Percentiles rank a stretch among this genome's conserved stretches.
These are phyloP conservation scores for Vitis riparia DNA, from an alignment of 164 flowering plant species.

Conservation along the genomic window DNA sequence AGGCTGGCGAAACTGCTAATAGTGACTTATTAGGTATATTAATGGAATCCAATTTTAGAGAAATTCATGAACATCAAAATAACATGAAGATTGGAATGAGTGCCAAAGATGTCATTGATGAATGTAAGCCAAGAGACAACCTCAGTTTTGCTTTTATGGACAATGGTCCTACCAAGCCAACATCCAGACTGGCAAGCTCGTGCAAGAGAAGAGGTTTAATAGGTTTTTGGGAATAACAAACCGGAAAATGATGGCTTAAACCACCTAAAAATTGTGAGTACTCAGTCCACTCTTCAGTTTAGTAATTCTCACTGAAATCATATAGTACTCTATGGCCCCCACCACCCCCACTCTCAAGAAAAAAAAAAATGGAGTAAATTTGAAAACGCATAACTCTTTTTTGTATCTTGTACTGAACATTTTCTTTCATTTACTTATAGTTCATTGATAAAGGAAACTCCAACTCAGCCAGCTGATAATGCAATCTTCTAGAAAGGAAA, in stretches of 20 bases:
- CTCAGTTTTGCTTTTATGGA: not conserved
- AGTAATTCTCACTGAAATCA: too few relatives aligned
- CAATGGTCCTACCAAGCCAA: not conserved
- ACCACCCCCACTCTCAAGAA: too few relatives aligned
- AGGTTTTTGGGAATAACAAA: not conserved
- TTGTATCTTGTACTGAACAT: too few relatives aligned
- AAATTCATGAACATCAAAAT: too few relatives aligned
- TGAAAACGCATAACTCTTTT: too few relatives aligned
- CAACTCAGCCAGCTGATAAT: too few relatives aligned
- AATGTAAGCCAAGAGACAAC: not conserved
- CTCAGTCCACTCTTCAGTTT: too few relatives aligned
- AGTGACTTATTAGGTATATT: not conserved
- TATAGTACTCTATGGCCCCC: too few relatives aligned
- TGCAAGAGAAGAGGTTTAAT: not conserved
- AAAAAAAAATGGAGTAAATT: too few relatives aligned
- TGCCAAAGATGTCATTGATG: not conserved
- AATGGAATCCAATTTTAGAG: not conserved
- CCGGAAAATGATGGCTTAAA: not conserved
- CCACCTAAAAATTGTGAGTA: slow-evolving; percentile 1
- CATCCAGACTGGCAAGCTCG: not conserved
- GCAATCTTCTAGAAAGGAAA: too few relatives aligned
- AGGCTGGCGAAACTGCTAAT: not conserved
- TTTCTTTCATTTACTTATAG: too few relatives aligned
- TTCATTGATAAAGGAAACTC: too few relatives aligned
- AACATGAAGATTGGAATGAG: not conserved